These are phyloP conservation scores for Xylariomycetidae sp. DNA, from an alignment of 2,329 filamentous ascomycete species.

Conservation along the genomic window DNA sequence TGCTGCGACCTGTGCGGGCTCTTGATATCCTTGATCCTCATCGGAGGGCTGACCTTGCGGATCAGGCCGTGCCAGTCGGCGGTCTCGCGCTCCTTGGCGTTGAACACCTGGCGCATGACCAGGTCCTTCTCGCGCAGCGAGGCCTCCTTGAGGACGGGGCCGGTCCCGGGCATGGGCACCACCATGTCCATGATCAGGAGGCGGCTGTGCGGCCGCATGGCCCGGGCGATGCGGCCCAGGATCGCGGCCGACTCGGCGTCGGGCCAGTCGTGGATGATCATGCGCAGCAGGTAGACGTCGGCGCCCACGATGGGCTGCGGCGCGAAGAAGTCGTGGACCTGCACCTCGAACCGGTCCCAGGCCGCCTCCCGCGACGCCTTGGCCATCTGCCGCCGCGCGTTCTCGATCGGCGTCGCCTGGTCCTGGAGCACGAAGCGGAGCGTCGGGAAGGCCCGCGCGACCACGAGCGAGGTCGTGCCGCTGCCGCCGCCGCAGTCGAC, in stretches of 20 bases:
- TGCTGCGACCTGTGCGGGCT: neutral
- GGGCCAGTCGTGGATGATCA: slow-evolving; percentile 47
- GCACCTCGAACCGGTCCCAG: slow-evolving; percentile 10
- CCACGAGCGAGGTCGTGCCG: slow-evolving; percentile 24
- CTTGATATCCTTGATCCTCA: neutral
- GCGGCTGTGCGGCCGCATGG: slow-evolving; percentile 2
- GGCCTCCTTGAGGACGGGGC: neutral
- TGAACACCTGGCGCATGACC: slow-evolving; percentile 1
- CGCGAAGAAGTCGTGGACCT: slow-evolving; percentile 21
- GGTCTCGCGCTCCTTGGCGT: slow-evolving; percentile 2
- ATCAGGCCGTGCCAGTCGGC: slow-evolving; percentile 2
- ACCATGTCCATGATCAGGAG: slow-evolving; percentile 3
- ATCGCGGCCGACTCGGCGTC: slow-evolving; percentile 34
- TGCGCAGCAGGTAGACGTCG: slow-evolving; percentile 41
- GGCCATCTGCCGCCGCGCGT: slow-evolving; percentile 4
- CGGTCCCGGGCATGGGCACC: slow-evolving; percentile 1
- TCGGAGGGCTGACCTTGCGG: neutral
- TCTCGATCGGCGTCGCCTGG: slow-evolving; percentile 12
- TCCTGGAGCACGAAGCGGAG: slow-evolving; percentile 30
- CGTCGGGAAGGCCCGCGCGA: slow-evolving; percentile 25
- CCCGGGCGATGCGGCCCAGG: slow-evolving; percentile 10
- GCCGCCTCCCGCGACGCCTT: slow-evolving; percentile 2
- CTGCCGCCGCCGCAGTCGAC: slow-evolving; percentile 34
- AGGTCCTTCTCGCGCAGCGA: slow-evolving; percentile 1
- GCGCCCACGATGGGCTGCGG: slow-evolving; percentile 23